Base-by-base conservation (phyloP, 768 basidiomycete genomes). In the Boletus barrowsii region DNA sequence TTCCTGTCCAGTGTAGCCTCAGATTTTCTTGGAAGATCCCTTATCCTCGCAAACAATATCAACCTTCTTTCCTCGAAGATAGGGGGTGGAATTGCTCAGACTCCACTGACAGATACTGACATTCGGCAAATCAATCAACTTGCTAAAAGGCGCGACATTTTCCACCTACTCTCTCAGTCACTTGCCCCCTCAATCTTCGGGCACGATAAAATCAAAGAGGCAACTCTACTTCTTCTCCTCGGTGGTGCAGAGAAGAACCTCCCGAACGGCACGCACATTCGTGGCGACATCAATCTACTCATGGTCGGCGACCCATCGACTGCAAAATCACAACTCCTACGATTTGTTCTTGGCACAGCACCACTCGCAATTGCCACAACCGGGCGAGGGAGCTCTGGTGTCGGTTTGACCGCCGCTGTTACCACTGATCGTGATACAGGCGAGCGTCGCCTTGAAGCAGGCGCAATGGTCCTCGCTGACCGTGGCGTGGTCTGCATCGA, bases 291-390 rank as follows among this genome's bases (percentile, higher is more conserved):
- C 80, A 99, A 99, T 73, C 79, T 98, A 66, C 83, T 99, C 63
- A 98, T 99, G 96, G 95, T 99, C 54, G 97, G 97, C 57, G 97
- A 99, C 73, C 97, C 97, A 10, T 91, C 88, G n/a, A 99, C 97
- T 0, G 97, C 97, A 18, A 99, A 99, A 75, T 92, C 89, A 37
- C 97, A 99, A 68, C 76, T 99, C 65, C 80, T 99, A 49, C 88
- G 97, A 51, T 98, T 99, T 69, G 91, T 99, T 45, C 82, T 99
- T 56, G 87, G 90, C 60, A 98, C 92, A 8, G 97, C 97, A 5
- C 96, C 96, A 30, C 77, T 99, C 42, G 97, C 97, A 9, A 98
- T 99, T 64, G 97, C 97, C 7, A 99, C 97, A 13, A 99, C 97
- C 13, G 97, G 97, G 56, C 82, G 97, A 64, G 97, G 97, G 57